Evolutionary conservation across 352 stramenopile genomes (phyloP).

Genomic region (Peronospora farinosa): DNA sequence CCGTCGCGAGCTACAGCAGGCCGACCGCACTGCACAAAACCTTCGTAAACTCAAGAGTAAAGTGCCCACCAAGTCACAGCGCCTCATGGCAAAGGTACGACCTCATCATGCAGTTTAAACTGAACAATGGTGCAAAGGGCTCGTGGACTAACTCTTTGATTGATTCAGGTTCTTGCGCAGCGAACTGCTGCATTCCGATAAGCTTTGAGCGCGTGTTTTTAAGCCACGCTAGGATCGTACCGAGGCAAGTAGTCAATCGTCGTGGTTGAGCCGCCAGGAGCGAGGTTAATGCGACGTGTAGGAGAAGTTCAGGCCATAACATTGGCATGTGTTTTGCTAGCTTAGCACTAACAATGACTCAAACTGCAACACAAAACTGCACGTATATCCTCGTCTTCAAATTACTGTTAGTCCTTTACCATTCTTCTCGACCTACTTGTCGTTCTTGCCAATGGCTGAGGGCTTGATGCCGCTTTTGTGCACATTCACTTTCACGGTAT

Average conservation of each 20-base stretch:
- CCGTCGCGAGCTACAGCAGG: constrained; percentile 41
- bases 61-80: constrained; percentile 49
- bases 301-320: not conserved
- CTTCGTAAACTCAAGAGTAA: constrained; percentile 57
- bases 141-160: constrained; percentile 1
- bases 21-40: constrained; percentile 54
- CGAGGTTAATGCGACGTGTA: not conserved
- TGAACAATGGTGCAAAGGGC: not conserved
- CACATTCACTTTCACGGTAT: constrained; percentile 76
- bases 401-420: no score
- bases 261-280: not conserved
- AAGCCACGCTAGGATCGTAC: not conserved
- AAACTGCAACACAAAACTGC: constrained; percentile 1
- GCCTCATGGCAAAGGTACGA: constrained; percentile 58
- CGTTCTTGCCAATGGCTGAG: constrained; percentile 50
- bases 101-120: not conserved
- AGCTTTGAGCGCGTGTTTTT: constrained; percentile 2
- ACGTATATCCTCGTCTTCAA: not conserved
- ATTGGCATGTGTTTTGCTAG: not conserved
- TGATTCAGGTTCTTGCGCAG: constrained; percentile 36
- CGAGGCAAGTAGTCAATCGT: not conserved
- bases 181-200: constrained; percentile 39
- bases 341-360: not conserved
- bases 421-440: constrained; percentile 10
- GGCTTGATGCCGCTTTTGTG: constrained; percentile 74